phyloP scores from a whole-genome alignment of 306 rosid species.

The Lablab purpureus region DNA sequence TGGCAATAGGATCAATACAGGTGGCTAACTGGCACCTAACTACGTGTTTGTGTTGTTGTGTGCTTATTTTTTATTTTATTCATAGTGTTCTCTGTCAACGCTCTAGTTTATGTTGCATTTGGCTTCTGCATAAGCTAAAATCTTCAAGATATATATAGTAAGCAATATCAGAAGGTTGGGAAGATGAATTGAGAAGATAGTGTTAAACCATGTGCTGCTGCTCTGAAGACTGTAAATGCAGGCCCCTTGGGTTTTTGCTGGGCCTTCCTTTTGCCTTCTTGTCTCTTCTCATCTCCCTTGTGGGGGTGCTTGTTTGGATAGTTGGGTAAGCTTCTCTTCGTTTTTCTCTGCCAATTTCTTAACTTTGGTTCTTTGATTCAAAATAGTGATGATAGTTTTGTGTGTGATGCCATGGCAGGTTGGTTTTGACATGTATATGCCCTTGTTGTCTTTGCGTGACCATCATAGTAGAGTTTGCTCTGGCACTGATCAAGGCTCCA shows the following conservation, averaged over 20 bases:
- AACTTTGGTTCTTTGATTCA: not conserved
- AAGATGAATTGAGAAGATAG: not conserved
- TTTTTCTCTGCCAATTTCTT: not conserved
- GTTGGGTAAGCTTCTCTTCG: constrained; percentile 65
- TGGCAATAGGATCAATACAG: not conserved
- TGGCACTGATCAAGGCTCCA: constrained; percentile 77
- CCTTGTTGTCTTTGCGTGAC: constrained; percentile 94
- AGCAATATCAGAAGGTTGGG: not conserved
- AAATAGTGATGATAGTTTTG: not conserved
- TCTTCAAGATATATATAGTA: not conserved
- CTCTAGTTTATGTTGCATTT: constrained; percentile 30
- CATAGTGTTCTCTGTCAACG: constrained; percentile 44
- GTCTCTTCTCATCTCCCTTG: constrained; percentile 64
- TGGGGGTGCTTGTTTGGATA: constrained; percentile 73
- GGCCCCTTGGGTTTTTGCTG: constrained; percentile 76
- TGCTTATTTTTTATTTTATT: not conserved
- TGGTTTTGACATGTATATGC: constrained; percentile 73
- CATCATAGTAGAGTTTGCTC: constrained; percentile 74
- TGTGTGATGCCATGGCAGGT: constrained; percentile 53
- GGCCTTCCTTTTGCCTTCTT: constrained; percentile 86
- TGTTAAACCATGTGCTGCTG: constrained; percentile 61
- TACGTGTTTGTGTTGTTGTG: constrained; percentile 4
- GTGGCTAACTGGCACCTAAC: constrained; percentile 35
- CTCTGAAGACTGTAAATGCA: constrained; percentile 68
- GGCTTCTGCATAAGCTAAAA: constrained; percentile 23